phyloP scores from a whole-genome alignment of 805 yeast genomes.

The Kodamaea hsintzibuensis region DNA sequence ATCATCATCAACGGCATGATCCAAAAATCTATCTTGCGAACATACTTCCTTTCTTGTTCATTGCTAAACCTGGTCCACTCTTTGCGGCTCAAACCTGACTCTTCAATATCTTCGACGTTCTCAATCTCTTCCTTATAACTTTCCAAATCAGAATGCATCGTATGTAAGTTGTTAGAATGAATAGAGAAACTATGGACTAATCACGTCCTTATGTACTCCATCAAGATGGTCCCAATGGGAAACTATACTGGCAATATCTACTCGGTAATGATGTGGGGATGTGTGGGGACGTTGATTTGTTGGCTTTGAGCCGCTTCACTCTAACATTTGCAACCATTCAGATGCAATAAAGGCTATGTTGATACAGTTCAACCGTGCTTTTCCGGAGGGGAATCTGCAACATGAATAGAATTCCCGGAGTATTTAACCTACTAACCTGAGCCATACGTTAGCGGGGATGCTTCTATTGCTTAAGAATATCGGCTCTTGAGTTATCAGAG shows the following conservation, averaged over 20 bases:
- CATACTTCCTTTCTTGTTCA: neutral
- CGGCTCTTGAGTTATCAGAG: no score
- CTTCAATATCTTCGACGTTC: neutral
- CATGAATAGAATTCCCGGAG: neutral
- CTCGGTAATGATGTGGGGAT: neutral
- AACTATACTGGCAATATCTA: no score
- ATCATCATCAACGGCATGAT: slow-evolving; percentile 10
- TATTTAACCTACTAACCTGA: neutral
- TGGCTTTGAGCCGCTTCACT: neutral
- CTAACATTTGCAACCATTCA: neutral
- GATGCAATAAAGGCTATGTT: neutral
- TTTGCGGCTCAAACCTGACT: neutral
- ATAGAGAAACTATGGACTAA: neutral
- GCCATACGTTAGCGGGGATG: neutral
- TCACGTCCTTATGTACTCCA: neutral
- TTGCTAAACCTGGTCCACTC: neutral
- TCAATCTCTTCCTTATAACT: neutral
- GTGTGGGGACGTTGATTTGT: neutral
- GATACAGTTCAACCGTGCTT: neutral
- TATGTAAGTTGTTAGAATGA: neutral
- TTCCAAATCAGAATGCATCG: neutral
- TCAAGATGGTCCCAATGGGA: neutral
- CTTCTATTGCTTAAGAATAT: neutral
- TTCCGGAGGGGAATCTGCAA: neutral
- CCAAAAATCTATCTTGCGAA: slow-evolving; percentile 9